These are phyloP conservation scores for Exophiala viscosa DNA, from an alignment of 2,329 filamentous ascomycete species.

Conservation along the genomic window DNA sequence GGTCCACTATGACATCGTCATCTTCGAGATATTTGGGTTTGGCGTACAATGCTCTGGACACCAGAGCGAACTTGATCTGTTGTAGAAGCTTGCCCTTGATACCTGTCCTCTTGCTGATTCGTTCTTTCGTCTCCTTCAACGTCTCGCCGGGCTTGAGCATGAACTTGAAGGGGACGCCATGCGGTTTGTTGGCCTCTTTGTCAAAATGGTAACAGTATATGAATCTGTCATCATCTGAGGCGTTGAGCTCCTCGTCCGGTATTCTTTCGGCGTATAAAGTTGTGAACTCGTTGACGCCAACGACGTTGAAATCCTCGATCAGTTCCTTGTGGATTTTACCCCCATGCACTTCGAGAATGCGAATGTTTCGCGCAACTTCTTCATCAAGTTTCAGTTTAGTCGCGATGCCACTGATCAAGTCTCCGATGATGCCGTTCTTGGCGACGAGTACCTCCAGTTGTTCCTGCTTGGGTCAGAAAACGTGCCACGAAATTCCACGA, in stretches of 20 bases:
- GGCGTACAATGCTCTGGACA: conserved; percentile 67
- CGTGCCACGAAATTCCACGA: not conserved
- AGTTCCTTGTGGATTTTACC: conserved; percentile 83
- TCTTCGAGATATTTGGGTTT: conserved; percentile 81
- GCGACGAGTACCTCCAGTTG: conserved; percentile 77
- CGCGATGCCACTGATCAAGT: conserved; percentile 70
- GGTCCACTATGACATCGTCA: conserved; percentile 51
- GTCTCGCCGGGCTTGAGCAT: conserved; percentile 76
- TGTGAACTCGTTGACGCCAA: conserved; percentile 81
- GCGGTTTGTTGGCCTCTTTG: conserved; percentile 75
- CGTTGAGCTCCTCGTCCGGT: conserved; percentile 62
- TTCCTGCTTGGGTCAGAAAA: conserved; percentile 52
- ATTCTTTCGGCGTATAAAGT: conserved; percentile 76
- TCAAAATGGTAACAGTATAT: conserved; percentile 91
- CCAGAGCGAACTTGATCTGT: conserved; percentile 92
- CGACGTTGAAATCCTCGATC: conserved; percentile 65
- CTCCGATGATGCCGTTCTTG: conserved; percentile 76
- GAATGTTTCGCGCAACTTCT: conserved; percentile 68
- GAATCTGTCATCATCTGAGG: conserved; percentile 63
- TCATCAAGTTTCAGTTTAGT: conserved; percentile 78
- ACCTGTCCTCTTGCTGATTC: conserved; percentile 86
- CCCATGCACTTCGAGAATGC: conserved; percentile 77
- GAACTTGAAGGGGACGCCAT: conserved; percentile 90
- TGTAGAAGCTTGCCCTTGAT: conserved; percentile 98
- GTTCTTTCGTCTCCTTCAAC: conserved; percentile 89